Evolutionary conservation across 257 asterid species (phyloP).

Genomic region (Solanum verrucosum): DNA sequence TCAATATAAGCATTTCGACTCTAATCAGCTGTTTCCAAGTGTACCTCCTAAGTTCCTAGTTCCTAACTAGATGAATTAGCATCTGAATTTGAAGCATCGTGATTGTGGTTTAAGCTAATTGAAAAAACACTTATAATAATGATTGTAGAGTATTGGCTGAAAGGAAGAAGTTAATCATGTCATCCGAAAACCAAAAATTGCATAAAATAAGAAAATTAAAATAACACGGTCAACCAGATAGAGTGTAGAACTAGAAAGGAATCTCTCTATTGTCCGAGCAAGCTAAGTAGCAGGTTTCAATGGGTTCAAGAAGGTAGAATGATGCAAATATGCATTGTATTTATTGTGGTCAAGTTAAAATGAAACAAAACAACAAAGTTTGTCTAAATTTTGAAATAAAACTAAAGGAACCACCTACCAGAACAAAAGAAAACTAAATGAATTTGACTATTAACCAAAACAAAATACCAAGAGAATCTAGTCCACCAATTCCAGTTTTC

Average conservation of each 20-base stretch:
- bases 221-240: neutral
- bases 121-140: neutral
- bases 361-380: neutral
- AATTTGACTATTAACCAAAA: neutral
- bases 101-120: neutral
- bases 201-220: neutral
- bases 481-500: neutral
- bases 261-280: neutral
- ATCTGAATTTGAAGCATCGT: neutral
- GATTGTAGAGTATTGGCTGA: neutral
- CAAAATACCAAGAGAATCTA: neutral
- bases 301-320: neutral
- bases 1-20: no score
- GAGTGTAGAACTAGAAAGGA: neutral
- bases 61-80: no score
- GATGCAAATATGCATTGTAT: neutral
- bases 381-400: neutral
- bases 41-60: no score
- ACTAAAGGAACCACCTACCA: neutral
- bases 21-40: no score
- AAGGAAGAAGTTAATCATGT: neutral
- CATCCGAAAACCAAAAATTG: neutral
- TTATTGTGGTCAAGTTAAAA: neutral
- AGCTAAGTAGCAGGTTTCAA: neutral
- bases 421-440: neutral